phyloP scores from a whole-genome alignment of 306 rosid species.

The Inga leiocalycina region DNA sequence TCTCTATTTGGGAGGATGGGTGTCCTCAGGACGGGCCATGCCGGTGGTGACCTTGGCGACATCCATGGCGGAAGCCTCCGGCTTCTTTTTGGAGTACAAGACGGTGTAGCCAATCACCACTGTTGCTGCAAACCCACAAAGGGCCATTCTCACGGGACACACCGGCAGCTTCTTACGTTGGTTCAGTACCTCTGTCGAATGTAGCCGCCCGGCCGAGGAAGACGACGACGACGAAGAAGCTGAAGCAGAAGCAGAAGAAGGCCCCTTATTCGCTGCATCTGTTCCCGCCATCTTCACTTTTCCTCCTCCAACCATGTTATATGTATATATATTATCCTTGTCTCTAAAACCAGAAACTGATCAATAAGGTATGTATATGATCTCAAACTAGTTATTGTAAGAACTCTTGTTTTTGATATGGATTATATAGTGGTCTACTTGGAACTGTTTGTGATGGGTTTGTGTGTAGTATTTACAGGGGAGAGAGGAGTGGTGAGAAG shows the following conservation, averaged over 20 bases:
- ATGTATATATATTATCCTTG: not conserved
- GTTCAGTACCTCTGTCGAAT: conserved; percentile 54
- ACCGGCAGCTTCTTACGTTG: conserved; percentile 48
- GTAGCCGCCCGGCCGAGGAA: conserved; percentile 12
- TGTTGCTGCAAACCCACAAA: conserved; percentile 56
- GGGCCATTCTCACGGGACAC: conserved; percentile 59
- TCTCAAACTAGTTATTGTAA: not conserved
- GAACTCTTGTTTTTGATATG: not conserved
- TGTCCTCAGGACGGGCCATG: conserved; percentile 34
- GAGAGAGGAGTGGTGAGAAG: conserved; percentile 25
- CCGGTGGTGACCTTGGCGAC: conserved; percentile 65
- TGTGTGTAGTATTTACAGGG: not conserved
- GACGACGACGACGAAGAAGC: not conserved
- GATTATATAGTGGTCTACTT: not conserved
- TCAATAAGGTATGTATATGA: not conserved
- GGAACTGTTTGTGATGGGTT: not conserved
- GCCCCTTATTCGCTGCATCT: conserved; percentile 26
- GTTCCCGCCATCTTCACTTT: conserved; percentile 35
- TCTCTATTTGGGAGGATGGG: conserved; percentile 38
- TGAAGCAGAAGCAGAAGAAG: not conserved
- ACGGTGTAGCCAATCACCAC: conserved; percentile 51
- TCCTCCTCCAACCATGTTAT: conserved; percentile 37
- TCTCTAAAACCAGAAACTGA: not conserved
- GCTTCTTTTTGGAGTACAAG: conserved; percentile 67
- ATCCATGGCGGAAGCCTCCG: conserved; percentile 67